Conservation (phyloP, 2,329 filamentous ascomycete genomes). For the Ophiosphaerella herpotricha region DNA sequence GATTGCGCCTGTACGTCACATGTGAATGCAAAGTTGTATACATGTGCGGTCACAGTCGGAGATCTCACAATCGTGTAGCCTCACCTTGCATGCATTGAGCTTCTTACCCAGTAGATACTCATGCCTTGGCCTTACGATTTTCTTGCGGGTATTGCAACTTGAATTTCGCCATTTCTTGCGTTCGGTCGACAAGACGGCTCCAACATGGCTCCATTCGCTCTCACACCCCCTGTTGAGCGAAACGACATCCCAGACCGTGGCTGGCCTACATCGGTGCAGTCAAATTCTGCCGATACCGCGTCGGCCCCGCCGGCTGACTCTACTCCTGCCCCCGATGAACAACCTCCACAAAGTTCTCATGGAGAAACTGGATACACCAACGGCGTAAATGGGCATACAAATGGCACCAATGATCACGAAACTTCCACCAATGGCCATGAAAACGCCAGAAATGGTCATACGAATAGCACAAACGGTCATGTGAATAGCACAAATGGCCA, state of each 20-base stretch:
- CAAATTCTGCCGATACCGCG: not conserved
- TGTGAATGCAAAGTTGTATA: not conserved
- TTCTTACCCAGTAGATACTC: not conserved
- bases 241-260: constrained; percentile 4
- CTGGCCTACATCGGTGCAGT: not conserved
- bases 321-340: not conserved
- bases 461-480: too few relatives aligned
- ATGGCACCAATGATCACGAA: not conserved
- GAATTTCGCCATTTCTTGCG: not conserved
- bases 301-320: not conserved
- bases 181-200: not conserved
- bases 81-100: not conserved
- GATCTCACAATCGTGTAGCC: not conserved
- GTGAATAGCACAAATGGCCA: not conserved
- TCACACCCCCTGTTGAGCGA: constrained; percentile 20
- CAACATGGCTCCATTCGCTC: constrained; percentile 22
- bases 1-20: not conserved
- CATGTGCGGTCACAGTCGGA: not conserved
- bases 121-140: not conserved
- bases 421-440: not conserved
- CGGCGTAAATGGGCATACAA: not conserved
- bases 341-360: not conserved
- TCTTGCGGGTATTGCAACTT: not conserved
- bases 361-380: not conserved
- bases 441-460: not conserved